Base-by-base conservation (phyloP, 768 basidiomycete genomes). In the Boletus sp. region DNA sequence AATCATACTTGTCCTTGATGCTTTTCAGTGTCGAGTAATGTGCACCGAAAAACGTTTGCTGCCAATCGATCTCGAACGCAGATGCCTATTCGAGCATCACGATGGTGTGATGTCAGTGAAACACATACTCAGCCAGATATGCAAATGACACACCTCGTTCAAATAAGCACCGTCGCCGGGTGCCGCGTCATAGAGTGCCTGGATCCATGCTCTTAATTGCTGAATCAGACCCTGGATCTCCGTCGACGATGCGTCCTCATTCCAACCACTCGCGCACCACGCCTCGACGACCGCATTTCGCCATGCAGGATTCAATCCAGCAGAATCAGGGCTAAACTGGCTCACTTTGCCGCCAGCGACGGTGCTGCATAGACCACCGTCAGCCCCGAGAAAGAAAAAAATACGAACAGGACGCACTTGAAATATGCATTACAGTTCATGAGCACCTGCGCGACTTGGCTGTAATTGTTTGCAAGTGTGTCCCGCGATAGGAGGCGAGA, bases 291-390 rank as follows among this genome's bases (percentile, higher is more conserved):
- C 40, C 1, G 78, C 72, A 14, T 72, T 67, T 15, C 80, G 70
- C 78, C 80, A 83, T 0, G 74, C 75, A 13, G 79, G 80, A 60
- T 80, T 74, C 19, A 80, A 56, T 15, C 76, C 79, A 10, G 68
- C 68, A 2, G 76, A 71, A 40, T 72, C 66, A 0, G 78, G 72
- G 19, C 72, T 11, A 10, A 67, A 47, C 63, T 33, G 65, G 60
- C 27, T 59, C 7, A 79, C 80, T 13, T 67, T 74, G 4, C 81
- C 80, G 1, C 81, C 80, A 6, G 67, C 75, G 15, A 81, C 61
- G 25, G 73, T 64, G 48, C 79, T 81, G 2, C n/a, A 15, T 21
- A 38, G 23, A 32, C 34, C 19, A 8, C 60, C 56, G 23, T 66
- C 57, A 39, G 58, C 41, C 5, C 27, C 7, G 5, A 23, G 3